Conservation (phyloP, 768 basidiomycete genomes). For the Cystoderma amianthinum region DNA sequence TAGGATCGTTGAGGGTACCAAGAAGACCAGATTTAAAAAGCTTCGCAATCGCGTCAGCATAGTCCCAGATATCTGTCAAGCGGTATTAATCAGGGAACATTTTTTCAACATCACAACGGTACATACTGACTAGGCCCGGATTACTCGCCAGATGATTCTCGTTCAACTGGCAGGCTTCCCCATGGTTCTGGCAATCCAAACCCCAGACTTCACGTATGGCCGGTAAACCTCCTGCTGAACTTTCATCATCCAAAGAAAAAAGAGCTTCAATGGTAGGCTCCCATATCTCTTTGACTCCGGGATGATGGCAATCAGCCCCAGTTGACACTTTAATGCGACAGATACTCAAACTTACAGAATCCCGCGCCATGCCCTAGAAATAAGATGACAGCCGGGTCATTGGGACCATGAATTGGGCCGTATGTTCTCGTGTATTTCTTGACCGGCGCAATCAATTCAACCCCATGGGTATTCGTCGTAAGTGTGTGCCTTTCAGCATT, state of each 20-base stretch:
- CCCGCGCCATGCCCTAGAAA: constrained; percentile 21
- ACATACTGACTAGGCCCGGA: constrained; percentile 12
- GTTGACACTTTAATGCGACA: neutral
- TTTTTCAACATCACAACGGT: neutral
- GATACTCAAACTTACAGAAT: constrained; percentile 15
- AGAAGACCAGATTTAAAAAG: constrained; percentile 18
- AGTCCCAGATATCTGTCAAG: constrained; percentile 19
- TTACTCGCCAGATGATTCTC: constrained; percentile 14
- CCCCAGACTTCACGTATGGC: constrained; percentile 26
- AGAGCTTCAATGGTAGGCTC: constrained; percentile 26
- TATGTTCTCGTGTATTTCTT: constrained; percentile 17
- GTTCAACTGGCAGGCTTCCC: constrained; percentile 26
- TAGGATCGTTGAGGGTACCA: constrained; percentile 11
- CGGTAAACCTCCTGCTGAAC: constrained; percentile 1
- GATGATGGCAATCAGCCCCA: neutral
- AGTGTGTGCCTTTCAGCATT: constrained; percentile 10
- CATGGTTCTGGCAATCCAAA: constrained; percentile 31
- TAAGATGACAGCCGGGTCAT: constrained; percentile 13
- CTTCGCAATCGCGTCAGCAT: constrained; percentile 19
- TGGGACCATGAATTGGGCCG: neutral
- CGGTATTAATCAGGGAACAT: neutral
- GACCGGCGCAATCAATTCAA: constrained; percentile 16
- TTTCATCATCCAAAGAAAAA: constrained; percentile 16
- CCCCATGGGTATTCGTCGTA: constrained; percentile 18
- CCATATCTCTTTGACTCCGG: constrained; percentile 31